phyloP scores from a whole-genome alignment of 169 alveolate species.

The Cardiosporidium cionae region DNA sequence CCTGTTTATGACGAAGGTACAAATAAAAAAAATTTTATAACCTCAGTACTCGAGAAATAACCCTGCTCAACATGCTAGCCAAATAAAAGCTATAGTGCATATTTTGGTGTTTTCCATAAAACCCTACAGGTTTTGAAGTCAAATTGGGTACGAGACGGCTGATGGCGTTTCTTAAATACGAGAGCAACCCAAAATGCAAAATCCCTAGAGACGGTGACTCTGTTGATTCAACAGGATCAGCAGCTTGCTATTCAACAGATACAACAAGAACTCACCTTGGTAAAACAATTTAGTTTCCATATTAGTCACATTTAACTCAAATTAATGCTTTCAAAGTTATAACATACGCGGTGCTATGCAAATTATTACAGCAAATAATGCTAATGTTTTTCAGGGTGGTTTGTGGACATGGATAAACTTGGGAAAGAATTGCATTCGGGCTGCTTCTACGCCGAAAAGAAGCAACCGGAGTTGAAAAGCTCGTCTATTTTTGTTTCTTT shows the following conservation, averaged over 20 bases:
- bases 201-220: conserved; percentile 39
- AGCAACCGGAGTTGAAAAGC: too few species aligned
- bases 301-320: too few species aligned
- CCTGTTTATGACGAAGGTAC: neutral
- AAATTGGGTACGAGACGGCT: conserved; percentile 5
- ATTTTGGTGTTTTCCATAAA: neutral
- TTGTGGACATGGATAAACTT: neutral
- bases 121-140: conserved; percentile 33
- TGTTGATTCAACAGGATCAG: conserved; percentile 33
- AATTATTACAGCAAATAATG: too few species aligned
- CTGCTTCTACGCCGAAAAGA: neutral
- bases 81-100: neutral
- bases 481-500: too few species aligned
- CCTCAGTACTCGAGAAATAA: too few species aligned
- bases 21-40: neutral
- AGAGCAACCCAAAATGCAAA: conserved; percentile 2
- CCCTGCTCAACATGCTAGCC: too few species aligned
- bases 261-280: conserved; percentile 41
- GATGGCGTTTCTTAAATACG: conserved; percentile 35
- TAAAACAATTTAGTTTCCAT: too few species aligned
- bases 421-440: neutral
- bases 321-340: too few species aligned
- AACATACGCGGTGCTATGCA: too few species aligned
- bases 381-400: neutral
- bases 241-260: conserved; percentile 44